Conservation (phyloP, 2,329 filamentous ascomycete genomes). For the Colletotrichum salicis region DNA sequence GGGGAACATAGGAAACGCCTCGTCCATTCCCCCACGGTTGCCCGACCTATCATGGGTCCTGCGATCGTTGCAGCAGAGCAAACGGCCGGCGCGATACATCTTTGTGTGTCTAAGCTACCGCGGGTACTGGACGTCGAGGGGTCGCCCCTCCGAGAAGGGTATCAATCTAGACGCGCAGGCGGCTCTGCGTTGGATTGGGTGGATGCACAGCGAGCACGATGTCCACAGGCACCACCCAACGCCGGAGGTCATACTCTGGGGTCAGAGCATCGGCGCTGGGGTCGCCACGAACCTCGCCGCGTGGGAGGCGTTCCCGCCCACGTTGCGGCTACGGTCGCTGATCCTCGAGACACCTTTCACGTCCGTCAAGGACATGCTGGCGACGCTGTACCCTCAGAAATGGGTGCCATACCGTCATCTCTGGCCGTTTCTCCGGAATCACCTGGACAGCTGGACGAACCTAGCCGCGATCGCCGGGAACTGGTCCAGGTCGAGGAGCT, state of each 20-base stretch:
- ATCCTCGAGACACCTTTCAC: conserved; percentile 82
- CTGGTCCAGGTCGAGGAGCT: conserved; percentile 40
- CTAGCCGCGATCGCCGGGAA: conserved; percentile 52
- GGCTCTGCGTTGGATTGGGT: conserved; percentile 69
- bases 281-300: conserved; percentile 71
- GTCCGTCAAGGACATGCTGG: conserved; percentile 76
- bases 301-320: conserved; percentile 45
- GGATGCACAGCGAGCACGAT: conserved; percentile 48
- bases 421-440: conserved; percentile 77
- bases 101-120: conserved; percentile 71
- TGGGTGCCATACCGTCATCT: conserved; percentile 84
- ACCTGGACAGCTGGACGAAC: conserved; percentile 65
- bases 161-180: conserved; percentile 76
- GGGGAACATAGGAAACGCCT: conserved; percentile 62
- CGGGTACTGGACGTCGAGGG: conserved; percentile 82
- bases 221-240: conserved; percentile 14
- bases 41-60: conserved; percentile 66
- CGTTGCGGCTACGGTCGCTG: conserved; percentile 58
- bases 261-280: conserved; percentile 80
- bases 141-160: conserved; percentile 75
- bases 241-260: conserved; percentile 72
- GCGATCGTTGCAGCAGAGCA: conserved; percentile 52
- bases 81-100: conserved; percentile 51
- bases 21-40: conserved; percentile 66
- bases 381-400: conserved; percentile 78